phyloP scores from a whole-genome alignment of 2,329 filamentous ascomycete genomes.

The Xylariaceae sp. region DNA sequence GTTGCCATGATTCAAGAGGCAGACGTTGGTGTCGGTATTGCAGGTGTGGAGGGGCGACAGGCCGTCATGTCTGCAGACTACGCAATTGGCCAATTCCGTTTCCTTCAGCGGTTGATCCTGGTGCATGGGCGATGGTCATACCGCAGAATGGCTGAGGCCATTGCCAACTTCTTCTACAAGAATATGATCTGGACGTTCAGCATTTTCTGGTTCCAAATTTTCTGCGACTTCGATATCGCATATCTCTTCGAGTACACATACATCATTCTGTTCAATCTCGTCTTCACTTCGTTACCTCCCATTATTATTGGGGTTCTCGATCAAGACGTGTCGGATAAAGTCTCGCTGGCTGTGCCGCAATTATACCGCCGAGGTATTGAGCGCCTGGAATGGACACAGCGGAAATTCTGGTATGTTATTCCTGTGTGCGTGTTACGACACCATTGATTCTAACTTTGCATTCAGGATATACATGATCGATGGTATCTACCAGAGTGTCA shows the following conservation, averaged over 20 bases:
- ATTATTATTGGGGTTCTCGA: constrained; percentile 96
- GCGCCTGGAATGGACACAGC: constrained; percentile 91
- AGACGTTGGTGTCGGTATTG: constrained; percentile 93
- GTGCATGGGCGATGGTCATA: constrained; percentile 98
- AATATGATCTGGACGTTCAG: constrained; percentile 97
- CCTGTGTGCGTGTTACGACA: background rate
- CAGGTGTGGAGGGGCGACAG: constrained; percentile 85
- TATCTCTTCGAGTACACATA: constrained; percentile 98
- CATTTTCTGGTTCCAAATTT: constrained; percentile 97
- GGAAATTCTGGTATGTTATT: constrained; percentile 82
- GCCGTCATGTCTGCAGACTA: constrained; percentile 97
- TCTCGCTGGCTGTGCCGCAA: constrained; percentile 91
- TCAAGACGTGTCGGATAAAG: constrained; percentile 91
- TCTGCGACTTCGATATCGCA: constrained; percentile 91
- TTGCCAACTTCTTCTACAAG: constrained; percentile 99
- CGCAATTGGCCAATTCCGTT: constrained; percentile 90
- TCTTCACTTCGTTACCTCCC: constrained; percentile 92
- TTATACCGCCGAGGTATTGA: constrained; percentile 95
- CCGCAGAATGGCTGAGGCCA: constrained; percentile 83
- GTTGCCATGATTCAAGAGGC: constrained; percentile 98
- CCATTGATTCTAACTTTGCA: constrained; percentile 15
- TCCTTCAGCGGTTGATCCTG: constrained; percentile 76
- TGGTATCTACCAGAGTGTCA: constrained; percentile 88
- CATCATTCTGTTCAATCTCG: constrained; percentile 92
- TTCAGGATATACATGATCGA: constrained; percentile 87